Percentiles rank a stretch among this genome's conserved stretches.
phyloP scores from a whole-genome alignment of 2,329 filamentous ascomycete genomes.

The Davidsoniella eucalypti region DNA sequence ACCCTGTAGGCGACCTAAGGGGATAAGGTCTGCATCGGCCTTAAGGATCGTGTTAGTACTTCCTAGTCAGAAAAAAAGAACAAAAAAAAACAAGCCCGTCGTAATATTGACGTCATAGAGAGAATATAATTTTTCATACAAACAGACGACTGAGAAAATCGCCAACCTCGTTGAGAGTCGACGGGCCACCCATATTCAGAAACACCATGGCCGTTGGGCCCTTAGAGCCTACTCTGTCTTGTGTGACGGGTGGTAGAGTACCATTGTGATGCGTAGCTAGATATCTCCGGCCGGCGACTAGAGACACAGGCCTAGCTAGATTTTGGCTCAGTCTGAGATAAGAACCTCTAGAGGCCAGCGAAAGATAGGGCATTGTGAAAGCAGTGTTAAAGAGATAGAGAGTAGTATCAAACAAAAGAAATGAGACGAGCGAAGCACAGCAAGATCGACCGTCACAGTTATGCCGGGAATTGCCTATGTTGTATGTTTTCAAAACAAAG shows the following conservation, averaged over 20 bases:
- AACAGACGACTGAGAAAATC: slow-evolving; percentile 84
- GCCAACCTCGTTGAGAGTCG: slow-evolving; percentile 73
- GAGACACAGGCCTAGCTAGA: slow-evolving; percentile 18
- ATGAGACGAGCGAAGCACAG: background rate
- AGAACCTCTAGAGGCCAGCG: slow-evolving; percentile 20
- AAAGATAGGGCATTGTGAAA: too few species aligned
- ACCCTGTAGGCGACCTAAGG: slow-evolving; percentile 77
- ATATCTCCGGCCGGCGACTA: slow-evolving; percentile 15
- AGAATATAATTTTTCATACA: slow-evolving; percentile 36
- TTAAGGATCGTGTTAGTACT: slow-evolving; percentile 21
- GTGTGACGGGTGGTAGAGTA: slow-evolving; percentile 52
- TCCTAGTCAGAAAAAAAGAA: background rate
- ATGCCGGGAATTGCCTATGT: too few species aligned
- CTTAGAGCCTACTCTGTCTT: slow-evolving; percentile 51
- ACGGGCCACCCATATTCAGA: slow-evolving; percentile 95
- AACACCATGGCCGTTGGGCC: slow-evolving; percentile 97
- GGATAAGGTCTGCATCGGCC: slow-evolving; percentile 88
- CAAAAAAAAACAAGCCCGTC: background rate
- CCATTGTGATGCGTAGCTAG: slow-evolving; percentile 26
- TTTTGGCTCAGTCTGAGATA: slow-evolving; percentile 15
- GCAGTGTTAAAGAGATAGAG: too few species aligned
- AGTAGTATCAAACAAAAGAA: background rate
- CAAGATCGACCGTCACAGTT: background rate
- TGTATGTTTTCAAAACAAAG: too few species aligned
- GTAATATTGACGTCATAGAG: slow-evolving; percentile 11